Conservation (phyloP, 805 yeast species). For the Blastobotrys americana region DNA sequence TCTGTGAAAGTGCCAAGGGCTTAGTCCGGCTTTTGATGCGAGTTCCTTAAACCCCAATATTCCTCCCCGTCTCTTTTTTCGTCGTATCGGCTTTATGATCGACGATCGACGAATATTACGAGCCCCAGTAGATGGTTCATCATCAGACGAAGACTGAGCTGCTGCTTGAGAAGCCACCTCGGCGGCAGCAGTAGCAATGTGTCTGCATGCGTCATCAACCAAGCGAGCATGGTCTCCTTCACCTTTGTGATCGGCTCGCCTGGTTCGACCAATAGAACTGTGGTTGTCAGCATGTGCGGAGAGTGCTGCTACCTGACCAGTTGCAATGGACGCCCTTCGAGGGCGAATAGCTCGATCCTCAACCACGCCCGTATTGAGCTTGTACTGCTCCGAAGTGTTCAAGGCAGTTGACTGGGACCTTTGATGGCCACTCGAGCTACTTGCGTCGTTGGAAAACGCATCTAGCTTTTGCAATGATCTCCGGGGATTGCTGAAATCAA, state of each 20-base stretch:
- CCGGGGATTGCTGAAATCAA: too few relatives aligned
- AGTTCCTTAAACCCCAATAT: conserved; percentile 64
- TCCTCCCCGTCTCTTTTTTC: conserved; percentile 34
- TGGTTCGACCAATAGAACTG: neutral
- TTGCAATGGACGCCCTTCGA: conserved; percentile 22
- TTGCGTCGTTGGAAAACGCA: neutral
- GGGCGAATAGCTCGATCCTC: conserved; percentile 16
- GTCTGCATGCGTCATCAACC: conserved; percentile 74
- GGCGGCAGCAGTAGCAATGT: conserved; percentile 74
- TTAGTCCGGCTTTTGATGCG: conserved; percentile 73
- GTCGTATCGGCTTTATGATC: conserved; percentile 3
- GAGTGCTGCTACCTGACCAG: conserved; percentile 21
- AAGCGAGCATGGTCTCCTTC: conserved; percentile 63
- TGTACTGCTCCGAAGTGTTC: too few relatives aligned
- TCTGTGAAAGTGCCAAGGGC: conserved; percentile 92
- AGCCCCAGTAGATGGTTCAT: conserved; percentile 2
- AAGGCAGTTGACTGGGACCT: conserved; percentile 27
- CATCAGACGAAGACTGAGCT: conserved; percentile 18
- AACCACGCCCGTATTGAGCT: conserved; percentile 6
- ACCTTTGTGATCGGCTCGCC: conserved; percentile 33
- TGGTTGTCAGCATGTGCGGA: conserved; percentile 13
- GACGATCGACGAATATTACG: neutral
- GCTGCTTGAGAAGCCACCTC: conserved; percentile 33
- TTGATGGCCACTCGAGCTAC: conserved; percentile 18
- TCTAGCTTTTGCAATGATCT: too few relatives aligned